phyloP scores from a whole-genome alignment of 2,329 filamentous ascomycete genomes.

The Aspergillus brasiliensis region DNA sequence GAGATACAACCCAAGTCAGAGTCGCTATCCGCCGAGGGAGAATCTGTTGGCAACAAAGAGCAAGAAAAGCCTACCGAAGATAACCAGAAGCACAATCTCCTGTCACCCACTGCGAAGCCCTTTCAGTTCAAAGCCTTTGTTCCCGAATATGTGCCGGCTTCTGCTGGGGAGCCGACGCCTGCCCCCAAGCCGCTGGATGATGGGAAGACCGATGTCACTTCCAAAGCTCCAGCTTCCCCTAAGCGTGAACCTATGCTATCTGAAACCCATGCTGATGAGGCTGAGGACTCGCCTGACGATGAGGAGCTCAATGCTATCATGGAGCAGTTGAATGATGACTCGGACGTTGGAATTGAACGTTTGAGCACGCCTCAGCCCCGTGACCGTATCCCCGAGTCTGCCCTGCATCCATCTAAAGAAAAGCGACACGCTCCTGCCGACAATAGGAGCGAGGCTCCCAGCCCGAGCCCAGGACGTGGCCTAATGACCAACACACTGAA shows the following conservation, averaged over 20 bases:
- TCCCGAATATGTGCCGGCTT: slow-evolving; percentile 30
- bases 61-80: slow-evolving; percentile 25
- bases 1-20: slow-evolving; percentile 19
- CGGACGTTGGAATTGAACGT: slow-evolving; percentile 73
- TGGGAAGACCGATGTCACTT: slow-evolving; percentile 32
- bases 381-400: slow-evolving; percentile 33
- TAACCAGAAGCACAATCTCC: slow-evolving; percentile 51
- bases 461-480: slow-evolving; percentile 67
- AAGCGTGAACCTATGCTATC: slow-evolving; percentile 19
- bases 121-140: slow-evolving; percentile 58
- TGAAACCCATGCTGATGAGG: slow-evolving; percentile 23
- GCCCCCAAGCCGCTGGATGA: slow-evolving; percentile 22
- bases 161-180: slow-evolving; percentile 15
- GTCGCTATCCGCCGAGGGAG: slow-evolving; percentile 7
- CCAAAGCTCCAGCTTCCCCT: slow-evolving; percentile 27
- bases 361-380: slow-evolving; percentile 38
- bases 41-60: slow-evolving; percentile 2
- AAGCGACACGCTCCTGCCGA: slow-evolving; percentile 55
- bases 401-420: slow-evolving; percentile 55
- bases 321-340: slow-evolving; percentile 76
- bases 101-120: slow-evolving; percentile 71
- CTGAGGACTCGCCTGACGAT: slow-evolving; percentile 40
- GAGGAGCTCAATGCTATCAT: slow-evolving; percentile 91
- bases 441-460: slow-evolving; percentile 69
- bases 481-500: slow-evolving; percentile 50